phyloP scores from a whole-genome alignment of 306 rosid species.

The Lupinus albus region DNA sequence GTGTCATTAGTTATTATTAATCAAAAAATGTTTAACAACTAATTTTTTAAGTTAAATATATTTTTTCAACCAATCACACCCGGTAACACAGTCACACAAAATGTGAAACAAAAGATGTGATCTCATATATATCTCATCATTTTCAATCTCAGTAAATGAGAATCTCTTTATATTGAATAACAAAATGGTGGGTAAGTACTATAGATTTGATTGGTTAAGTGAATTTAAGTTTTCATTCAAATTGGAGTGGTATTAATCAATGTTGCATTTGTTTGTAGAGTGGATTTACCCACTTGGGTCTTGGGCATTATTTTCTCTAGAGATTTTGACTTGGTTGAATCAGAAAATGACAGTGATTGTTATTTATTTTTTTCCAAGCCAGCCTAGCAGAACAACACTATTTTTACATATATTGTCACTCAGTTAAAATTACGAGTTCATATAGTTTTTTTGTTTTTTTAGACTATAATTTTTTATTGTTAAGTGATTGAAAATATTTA shows the following conservation, averaged over 20 bases:
- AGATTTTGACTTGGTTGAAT: not conserved
- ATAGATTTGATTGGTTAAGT: not conserved
- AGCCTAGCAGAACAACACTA: not conserved
- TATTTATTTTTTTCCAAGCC: not conserved
- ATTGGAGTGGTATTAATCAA: not conserved
- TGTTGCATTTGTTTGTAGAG: not conserved
- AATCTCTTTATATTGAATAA: too few species aligned
- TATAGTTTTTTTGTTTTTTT: not conserved
- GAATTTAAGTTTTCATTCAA: not conserved
- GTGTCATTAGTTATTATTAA: too few species aligned
- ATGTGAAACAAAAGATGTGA: too few species aligned
- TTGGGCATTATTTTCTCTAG: not conserved
- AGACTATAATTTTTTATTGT: too few species aligned
- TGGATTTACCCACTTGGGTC: not conserved
- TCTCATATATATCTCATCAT: too few species aligned
- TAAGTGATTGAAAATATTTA: not conserved
- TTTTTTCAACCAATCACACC: too few species aligned
- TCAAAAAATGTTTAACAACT: too few species aligned
- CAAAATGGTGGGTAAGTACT: too few species aligned
- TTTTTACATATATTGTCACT: not conserved
- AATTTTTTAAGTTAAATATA: too few species aligned
- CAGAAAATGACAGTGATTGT: not conserved
- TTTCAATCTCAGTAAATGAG: too few species aligned
- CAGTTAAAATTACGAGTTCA: not conserved
- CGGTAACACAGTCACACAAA: too few species aligned